Conservation (phyloP, 148 eudicot species). For the Arbutus unedo region DNA sequence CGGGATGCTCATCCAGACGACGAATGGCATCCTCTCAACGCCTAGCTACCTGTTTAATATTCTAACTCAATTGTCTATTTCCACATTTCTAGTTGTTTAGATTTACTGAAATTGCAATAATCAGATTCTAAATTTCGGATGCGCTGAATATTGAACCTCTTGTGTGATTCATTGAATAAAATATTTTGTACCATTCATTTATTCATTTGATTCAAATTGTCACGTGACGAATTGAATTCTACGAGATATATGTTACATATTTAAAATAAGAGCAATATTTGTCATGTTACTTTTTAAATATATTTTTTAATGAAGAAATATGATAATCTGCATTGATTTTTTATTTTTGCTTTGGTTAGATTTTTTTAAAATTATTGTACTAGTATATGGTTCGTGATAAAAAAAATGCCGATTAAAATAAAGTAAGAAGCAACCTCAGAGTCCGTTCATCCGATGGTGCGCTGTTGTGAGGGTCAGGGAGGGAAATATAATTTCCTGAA, state of each 20-base stretch:
- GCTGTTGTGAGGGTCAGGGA: no score
- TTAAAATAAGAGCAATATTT: not conserved
- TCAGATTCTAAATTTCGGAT: not conserved
- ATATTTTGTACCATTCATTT: not conserved
- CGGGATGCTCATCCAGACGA: constrained; percentile 18
- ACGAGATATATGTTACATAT: not conserved
- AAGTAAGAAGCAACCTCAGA: no score
- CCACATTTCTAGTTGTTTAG: not conserved
- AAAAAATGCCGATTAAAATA: no score
- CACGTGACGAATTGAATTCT: not conserved
- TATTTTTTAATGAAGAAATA: no score
- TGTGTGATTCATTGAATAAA: not conserved
- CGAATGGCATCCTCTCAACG: constrained; percentile 16
- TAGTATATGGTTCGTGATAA: no score
- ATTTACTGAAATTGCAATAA: not conserved
- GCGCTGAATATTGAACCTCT: not conserved
- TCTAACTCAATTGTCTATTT: no score
- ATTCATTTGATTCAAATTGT: not conserved
- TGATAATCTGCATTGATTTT: no score
- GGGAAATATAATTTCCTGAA: no score
- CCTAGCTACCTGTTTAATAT: not conserved
- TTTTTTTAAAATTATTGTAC: no score
- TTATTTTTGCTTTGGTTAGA: no score
- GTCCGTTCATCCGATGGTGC: no score
- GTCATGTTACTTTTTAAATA: not conserved